Percentiles rank a stretch among this genome's conserved stretches.
Evolutionary conservation across 2,329 filamentous ascomycete species (phyloP).

Genomic region (Venturia pyrina): DNA sequence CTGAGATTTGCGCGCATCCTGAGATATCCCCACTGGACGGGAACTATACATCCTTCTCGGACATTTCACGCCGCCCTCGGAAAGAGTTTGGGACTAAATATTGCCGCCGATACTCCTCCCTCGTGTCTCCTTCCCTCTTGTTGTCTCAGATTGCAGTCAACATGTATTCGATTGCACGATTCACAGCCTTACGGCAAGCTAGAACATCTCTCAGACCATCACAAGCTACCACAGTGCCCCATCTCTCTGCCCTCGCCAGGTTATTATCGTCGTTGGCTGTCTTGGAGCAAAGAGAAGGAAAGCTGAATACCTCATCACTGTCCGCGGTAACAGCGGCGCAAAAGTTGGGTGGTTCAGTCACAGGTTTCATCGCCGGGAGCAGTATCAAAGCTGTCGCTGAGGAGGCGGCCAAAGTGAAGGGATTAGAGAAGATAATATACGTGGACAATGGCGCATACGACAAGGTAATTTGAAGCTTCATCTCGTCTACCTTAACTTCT

Average conservation of each 20-base stretch:
- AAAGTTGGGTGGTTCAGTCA: conserved; percentile 75
- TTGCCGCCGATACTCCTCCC: neutral
- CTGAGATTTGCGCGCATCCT: neutral
- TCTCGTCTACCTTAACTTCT: neutral
- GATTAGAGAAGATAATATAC: conserved; percentile 81
- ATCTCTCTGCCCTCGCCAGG: conserved; percentile 50
- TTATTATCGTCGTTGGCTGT: conserved; percentile 82
- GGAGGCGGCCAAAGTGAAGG: conserved; percentile 79
- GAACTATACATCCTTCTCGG: neutral
- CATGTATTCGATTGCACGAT: conserved; percentile 12
- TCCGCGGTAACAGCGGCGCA: conserved; percentile 78
- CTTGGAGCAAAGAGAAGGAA: conserved; percentile 84
- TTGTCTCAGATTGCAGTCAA: neutral
- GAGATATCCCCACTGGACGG: neutral
- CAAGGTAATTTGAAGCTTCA: conserved; percentile 49
- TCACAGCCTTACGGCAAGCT: conserved; percentile 12
- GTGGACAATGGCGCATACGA: conserved; percentile 88
- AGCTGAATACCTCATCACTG: conserved; percentile 72
- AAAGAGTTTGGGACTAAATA: neutral
- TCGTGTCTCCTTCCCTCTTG: neutral
- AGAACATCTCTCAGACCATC: conserved; percentile 1
- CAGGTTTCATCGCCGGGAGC: conserved; percentile 77
- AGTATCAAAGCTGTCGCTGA: conserved; percentile 67
- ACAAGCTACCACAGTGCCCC: conserved; percentile 30
- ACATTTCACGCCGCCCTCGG: neutral